Conservation (phyloP, 768 basidiomycete genomes). For the Pholiota molesta region DNA sequence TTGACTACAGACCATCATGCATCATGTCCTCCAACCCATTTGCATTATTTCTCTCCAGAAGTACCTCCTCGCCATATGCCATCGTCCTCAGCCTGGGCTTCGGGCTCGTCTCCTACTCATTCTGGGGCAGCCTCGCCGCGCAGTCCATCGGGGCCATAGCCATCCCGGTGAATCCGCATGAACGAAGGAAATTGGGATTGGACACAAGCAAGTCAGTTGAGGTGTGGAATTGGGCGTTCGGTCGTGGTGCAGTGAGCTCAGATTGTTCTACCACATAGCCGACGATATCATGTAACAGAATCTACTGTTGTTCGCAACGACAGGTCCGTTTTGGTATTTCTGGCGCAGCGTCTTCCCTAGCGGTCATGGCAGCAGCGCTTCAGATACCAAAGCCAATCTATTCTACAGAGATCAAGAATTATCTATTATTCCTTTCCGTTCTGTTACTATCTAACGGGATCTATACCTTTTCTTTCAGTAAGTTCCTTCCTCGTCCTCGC, state of each 20-base stretch:
- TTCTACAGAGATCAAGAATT: neutral
- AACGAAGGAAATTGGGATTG: constrained; percentile 9
- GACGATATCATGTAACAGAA: too few relatives aligned
- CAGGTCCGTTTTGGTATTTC: constrained; percentile 5
- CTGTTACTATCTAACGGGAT: neutral
- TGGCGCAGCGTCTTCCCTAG: constrained; percentile 3
- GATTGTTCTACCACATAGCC: neutral
- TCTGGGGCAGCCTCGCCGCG: constrained; percentile 13
- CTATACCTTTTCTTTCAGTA: constrained; percentile 5
- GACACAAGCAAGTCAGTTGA: constrained; percentile 6
- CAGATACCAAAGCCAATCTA: neutral
- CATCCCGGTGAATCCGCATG: constrained; percentile 7
- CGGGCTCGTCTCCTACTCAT: constrained; percentile 10
- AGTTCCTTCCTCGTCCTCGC: neutral
- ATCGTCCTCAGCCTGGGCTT: constrained; percentile 10
- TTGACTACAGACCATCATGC: too few relatives aligned
- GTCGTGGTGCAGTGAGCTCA: constrained; percentile 10
- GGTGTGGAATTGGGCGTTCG: constrained; percentile 10
- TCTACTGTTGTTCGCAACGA: too few relatives aligned
- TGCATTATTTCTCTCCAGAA: neutral
- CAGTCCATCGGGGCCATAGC: constrained; percentile 4
- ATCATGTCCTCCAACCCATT: constrained; percentile 4
- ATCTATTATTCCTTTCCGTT: constrained; percentile 2
- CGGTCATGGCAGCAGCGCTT: constrained; percentile 7
- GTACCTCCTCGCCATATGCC: constrained; percentile 10